These are phyloP conservation scores for Beauveria sp. DNA, from an alignment of 2,329 filamentous ascomycete species.

Conservation along the genomic window DNA sequence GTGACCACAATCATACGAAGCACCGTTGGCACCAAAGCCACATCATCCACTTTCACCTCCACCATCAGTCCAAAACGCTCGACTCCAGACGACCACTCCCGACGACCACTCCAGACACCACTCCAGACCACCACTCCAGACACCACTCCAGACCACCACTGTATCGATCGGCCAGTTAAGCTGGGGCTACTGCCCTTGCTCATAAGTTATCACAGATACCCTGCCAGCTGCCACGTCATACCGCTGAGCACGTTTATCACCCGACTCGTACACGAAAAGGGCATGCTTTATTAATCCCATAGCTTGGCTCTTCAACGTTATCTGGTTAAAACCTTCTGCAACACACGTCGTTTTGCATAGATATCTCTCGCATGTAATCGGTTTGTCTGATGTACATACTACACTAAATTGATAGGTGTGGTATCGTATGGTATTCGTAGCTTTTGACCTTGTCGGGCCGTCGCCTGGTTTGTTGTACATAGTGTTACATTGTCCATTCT, in stretches of 20 bases:
- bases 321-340: too few relatives aligned
- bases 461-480: constrained; percentile 4
- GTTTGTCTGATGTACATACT: neutral
- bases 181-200: too few relatives aligned
- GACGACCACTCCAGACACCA: too few relatives aligned
- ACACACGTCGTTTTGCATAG: neutral
- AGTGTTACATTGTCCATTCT: neutral
- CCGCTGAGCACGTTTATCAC: too few relatives aligned
- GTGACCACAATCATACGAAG: neutral
- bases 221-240: too few relatives aligned
- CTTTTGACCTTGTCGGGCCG: neutral
- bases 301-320: neutral
- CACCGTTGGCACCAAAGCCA: neutral
- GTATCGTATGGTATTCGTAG: neutral
- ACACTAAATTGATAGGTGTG: neutral
- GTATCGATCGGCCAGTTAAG: too few relatives aligned
- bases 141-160: too few relatives aligned
- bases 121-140: too few relatives aligned
- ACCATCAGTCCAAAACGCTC: neutral
- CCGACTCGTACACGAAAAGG: neutral
- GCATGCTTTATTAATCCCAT: neutral
- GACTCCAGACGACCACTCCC: too few relatives aligned
- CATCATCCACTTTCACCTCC: neutral
- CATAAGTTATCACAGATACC: too few relatives aligned
- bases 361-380: neutral